Evolutionary conservation across 1,284 basidiomycete species (phyloP), one percentile per base, ranked within the genome.

Genomic region (Mrakiaceae sp.): DNA sequence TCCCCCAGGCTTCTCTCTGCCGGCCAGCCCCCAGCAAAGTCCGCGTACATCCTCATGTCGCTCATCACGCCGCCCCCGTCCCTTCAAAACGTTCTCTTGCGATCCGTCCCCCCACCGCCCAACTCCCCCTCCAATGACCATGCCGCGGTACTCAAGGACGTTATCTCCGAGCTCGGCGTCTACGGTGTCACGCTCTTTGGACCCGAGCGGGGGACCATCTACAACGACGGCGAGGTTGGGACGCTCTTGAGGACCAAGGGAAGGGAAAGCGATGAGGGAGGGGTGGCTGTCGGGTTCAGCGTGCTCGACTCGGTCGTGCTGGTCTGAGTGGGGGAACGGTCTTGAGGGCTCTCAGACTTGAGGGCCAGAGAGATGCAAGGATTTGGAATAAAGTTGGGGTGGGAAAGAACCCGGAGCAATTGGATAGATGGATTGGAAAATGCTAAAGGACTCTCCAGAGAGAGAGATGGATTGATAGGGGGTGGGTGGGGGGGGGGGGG

Each of bases 171-270:
- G 77, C 77, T 98, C 58, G 95, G 96, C 1, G 85, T 97, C 5
- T 98, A 92, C 74, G 92, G 95, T 1, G 88, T 88, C 78, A 82
- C 84, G 2, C 75, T 98, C 66, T 97, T 96, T 73, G 84, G 83
- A 51, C 71, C 63, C 4, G 64, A 66, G 58, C 53, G 14, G 62
- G 72, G 42, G 70, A 74, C 44, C 72, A 71, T 5, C 68, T 73
- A 47, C 67, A 75, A 81, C 55, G 86, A 90, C 72, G 79, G 81
- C 69, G 81, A 83, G 66, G 86, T 82, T 0, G 95, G 94, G 11
- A 95, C 90, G 82, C 74, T 98, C 69, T 81, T 98, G 54, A 79
- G 95, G 71, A 98, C 95, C 3, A 98, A 98, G 73, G 90, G 87
- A 3, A 87, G 86, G 72, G 90, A 94, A 66, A 91, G 86, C 68